These are phyloP conservation scores for Ceratonia siliqua DNA, from an alignment of 306 rosid species.

Conservation along the genomic window DNA sequence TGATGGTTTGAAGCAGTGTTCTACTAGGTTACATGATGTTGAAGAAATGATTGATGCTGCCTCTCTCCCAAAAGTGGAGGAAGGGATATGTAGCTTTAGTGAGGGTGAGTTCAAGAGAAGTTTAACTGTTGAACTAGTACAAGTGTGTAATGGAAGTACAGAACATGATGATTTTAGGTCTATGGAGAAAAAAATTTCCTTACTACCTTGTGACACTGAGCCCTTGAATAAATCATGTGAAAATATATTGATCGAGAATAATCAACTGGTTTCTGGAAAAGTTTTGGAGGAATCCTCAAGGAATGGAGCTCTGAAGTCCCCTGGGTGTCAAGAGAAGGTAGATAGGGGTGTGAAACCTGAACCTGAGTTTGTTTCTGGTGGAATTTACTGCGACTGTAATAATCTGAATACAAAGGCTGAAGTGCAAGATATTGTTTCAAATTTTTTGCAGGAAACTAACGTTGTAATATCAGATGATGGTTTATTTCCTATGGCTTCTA, in stretches of 20 bases:
- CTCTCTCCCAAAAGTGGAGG: constrained; percentile 30
- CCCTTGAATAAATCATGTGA: constrained; percentile 38
- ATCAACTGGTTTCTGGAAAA: constrained; percentile 12
- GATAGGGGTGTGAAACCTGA: constrained; percentile 30
- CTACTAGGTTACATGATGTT: constrained; percentile 33
- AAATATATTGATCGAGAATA: constrained; percentile 31
- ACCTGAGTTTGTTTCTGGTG: constrained; percentile 38
- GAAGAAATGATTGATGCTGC: constrained; percentile 33
- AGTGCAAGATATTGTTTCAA: constrained; percentile 36
- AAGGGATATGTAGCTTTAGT: constrained; percentile 34
- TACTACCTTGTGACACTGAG: constrained; percentile 37
- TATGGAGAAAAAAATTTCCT: constrained; percentile 27
- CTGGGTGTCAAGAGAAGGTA: constrained; percentile 18
- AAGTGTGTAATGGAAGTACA: constrained; percentile 36
- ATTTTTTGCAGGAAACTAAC: constrained; percentile 36
- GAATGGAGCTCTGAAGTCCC: constrained; percentile 15
- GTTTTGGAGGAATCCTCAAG: constrained; percentile 21
- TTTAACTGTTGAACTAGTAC: constrained; percentile 33
- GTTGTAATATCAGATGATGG: constrained; percentile 10
- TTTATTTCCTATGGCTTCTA: constrained; percentile 35
- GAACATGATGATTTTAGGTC: constrained; percentile 42
- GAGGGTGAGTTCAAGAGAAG: constrained; percentile 33
- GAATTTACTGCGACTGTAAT: constrained; percentile 24
- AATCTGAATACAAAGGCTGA: constrained; percentile 35
- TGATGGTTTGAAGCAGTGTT: constrained; percentile 45